Conservation (phyloP, 2,329 filamentous ascomycete genomes). For the Dothiorella sarmentorum region DNA sequence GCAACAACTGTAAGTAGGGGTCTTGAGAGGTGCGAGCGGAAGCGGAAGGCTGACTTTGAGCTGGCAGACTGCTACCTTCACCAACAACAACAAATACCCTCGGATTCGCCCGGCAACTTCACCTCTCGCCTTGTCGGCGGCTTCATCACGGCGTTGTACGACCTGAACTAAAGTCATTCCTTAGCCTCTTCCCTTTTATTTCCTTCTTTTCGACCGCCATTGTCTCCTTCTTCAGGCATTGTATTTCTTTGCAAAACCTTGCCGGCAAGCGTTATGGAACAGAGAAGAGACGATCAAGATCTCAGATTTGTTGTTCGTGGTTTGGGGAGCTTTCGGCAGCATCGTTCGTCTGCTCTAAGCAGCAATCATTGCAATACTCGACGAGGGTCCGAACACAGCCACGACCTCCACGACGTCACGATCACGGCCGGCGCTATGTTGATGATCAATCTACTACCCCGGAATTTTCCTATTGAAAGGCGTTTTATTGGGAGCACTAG, state of each 20-base stretch:
- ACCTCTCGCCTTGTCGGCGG: slow-evolving; percentile 14
- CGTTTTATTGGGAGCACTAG: background rate
- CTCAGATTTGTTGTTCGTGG: slow-evolving; percentile 3
- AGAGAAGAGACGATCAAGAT: too few species aligned
- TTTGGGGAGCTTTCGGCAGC: slow-evolving; percentile 2
- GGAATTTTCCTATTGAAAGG: background rate
- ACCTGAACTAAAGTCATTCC: slow-evolving; percentile 10
- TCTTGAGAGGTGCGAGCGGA: background rate
- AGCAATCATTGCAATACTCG: slow-evolving; percentile 2
- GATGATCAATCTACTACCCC: slow-evolving; percentile 13
- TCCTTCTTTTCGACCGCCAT: background rate
- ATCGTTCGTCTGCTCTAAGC: slow-evolving; percentile 1
- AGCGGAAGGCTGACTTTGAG: background rate
- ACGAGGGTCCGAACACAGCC: background rate
- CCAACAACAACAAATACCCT: slow-evolving; percentile 13
- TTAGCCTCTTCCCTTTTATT: background rate
- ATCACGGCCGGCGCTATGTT: slow-evolving; percentile 13
- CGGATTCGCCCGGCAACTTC: slow-evolving; percentile 16
- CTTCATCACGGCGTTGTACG: slow-evolving; percentile 11
- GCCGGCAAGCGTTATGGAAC: background rate
- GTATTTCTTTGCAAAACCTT: slow-evolving; percentile 9
- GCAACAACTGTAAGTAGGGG: slow-evolving; percentile 8
- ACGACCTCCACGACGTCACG: slow-evolving; percentile 13
- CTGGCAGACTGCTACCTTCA: slow-evolving; percentile 11
- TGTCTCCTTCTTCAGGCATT: slow-evolving; percentile 6